Evolutionary conservation across 176 grass and related monocot species (phyloP).

Genomic region (Carex littledalei): DNA sequence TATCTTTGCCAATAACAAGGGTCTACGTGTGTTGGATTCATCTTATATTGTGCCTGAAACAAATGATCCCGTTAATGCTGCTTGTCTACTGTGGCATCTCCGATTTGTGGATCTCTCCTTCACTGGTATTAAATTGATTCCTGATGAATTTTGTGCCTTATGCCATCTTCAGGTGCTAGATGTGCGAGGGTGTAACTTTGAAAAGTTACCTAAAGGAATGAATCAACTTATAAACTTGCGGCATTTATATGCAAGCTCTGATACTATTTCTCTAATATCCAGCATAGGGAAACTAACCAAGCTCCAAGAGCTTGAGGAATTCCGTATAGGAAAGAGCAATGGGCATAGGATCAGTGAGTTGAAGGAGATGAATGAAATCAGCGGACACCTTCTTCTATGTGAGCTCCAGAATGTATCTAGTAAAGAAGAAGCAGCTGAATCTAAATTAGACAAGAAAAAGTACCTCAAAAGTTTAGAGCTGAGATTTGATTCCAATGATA

Average conservation of each 20-base stretch:
- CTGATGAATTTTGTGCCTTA: conserved; percentile 18
- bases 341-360: conserved; percentile 41
- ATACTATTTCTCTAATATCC: conserved; percentile 1
- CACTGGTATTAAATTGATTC: conserved; percentile 8
- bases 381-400: conserved; percentile 17
- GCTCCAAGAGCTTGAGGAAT: conserved; percentile 27
- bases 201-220: conserved; percentile 13
- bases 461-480: neutral
- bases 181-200: conserved; percentile 13
- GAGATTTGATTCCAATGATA: neutral
- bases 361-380: conserved; percentile 3
- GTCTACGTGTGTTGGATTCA: conserved; percentile 23
- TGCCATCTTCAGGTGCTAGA: conserved; percentile 36
- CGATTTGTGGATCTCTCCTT: conserved; percentile 32
- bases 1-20: conserved; percentile 6
- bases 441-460: conserved; percentile 12
- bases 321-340: neutral
- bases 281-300: conserved; percentile 6
- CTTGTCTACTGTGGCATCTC: conserved; percentile 1
- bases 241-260: conserved; percentile 23
- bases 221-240: conserved; percentile 20
- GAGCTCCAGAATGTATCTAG: conserved; percentile 1
- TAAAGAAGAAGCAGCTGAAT: conserved; percentile 10
- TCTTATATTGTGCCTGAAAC: conserved; percentile 11
- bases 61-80: neutral